phyloP scores from a whole-genome alignment of 768 basidiomycete species.

The Suillus discolor region DNA sequence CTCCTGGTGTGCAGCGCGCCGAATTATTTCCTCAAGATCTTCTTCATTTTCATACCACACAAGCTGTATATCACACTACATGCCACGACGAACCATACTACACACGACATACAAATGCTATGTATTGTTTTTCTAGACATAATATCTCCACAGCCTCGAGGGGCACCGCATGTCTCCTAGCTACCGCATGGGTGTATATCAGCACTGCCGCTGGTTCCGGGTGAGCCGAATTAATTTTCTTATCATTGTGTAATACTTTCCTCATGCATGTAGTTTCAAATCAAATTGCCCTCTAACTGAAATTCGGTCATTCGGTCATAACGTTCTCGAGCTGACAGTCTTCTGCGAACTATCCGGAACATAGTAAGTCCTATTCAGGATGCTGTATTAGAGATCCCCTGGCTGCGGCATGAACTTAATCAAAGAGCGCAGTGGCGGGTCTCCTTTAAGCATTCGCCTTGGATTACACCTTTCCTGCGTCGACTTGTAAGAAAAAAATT shows the following conservation, averaged over 20 bases:
- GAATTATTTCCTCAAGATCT: not conserved
- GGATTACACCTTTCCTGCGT: not conserved
- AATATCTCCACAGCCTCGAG: not conserved
- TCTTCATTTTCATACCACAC: slow-evolving; percentile 5
- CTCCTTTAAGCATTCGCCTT: not conserved
- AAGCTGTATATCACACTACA: slow-evolving; percentile 1
- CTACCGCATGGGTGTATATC: not conserved
- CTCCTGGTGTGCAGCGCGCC: not conserved
- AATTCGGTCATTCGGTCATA: slow-evolving; percentile 1
- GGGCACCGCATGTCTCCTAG: not conserved
- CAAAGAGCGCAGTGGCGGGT: not conserved
- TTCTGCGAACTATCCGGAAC: not conserved
- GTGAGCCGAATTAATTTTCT: slow-evolving; percentile 1
- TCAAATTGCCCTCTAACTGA: not conserved
- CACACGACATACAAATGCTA: slow-evolving; percentile 1
- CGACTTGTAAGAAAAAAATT: not conserved
- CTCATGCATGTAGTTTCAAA: not conserved
- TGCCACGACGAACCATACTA: slow-evolving; percentile 4
- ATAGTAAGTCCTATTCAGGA: not conserved
- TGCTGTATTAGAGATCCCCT: not conserved
- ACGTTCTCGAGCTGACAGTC: not conserved
- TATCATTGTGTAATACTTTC: not conserved
- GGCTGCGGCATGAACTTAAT: not conserved
- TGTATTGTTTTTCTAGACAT: slow-evolving; percentile 3
- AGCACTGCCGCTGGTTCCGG: not conserved